Base-by-base conservation (phyloP, 345 rosid species). In the Salix koriyanagi region DNA sequence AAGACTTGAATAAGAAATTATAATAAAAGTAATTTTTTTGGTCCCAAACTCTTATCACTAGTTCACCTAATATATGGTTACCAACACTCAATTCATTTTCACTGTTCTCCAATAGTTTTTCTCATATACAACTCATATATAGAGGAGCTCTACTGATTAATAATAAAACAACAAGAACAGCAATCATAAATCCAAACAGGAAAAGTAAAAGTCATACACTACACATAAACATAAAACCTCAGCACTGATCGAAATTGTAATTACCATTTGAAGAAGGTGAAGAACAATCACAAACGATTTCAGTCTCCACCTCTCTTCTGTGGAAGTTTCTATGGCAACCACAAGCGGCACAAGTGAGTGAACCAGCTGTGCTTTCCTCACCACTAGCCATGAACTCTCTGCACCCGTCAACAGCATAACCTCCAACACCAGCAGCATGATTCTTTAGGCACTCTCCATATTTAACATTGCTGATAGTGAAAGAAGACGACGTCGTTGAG, bases 381-480 rank as follows among this genome's bases (percentile, higher is more conserved):
- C 90, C 89, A 61, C 87, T 89, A 32, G 97, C 92, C 91, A 90
- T 88, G 86, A 90, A 92, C 83, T 92, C 97, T 34, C 94, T 87
- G 86, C 97, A 92, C 1, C 97, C 97, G 7, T 92, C 97, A 6
- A 92, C 90, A 9, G 92, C 94, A 65, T 85, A 86, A 16, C 94
- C 94, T 2, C 94, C 97, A 18, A 89, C 86, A 5, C 81, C 81
- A 25, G 91, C 94, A 2, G 94, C 97, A 58, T 90, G 93, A 66
- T 92, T 92, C 90, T 88, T 92, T 69, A 90, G 94, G 60, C 97
- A 90, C 90, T 92, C 97, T 37, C 79, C 85, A 72, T 92, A 90
- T 65, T 89, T 84, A 75, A 92, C 89, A 65, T 74, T 88, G 83
- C 87, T 87, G 3, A 77, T 36, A 5, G 85, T 82, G 75, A 54